Base-by-base conservation (phyloP, 2,329 filamentous ascomycete genomes). In the Arthrocladium fulminans region DNA sequence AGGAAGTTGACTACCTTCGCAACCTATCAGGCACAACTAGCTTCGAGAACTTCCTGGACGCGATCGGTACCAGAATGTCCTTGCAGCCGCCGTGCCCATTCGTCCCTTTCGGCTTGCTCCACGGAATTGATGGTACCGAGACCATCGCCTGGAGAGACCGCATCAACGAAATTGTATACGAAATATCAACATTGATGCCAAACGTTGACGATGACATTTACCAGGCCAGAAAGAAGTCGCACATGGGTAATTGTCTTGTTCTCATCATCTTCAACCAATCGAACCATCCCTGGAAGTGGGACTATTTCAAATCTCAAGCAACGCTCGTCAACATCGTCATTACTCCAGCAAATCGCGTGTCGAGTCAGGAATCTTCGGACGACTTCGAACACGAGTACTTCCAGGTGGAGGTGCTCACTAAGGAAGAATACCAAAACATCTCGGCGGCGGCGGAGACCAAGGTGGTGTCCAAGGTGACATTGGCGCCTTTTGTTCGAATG, bases 181-280 rank as follows among this genome's bases (percentile, higher is more conserved):
- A 97, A 63, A 83, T 97, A 47, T 88, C 86, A 3, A 98, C 90
- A 3, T 88, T 97, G 75, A 98, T 98, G 92, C 92, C 92, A 1
- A 95, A 88, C 8, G 71, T 83, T 12, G 80, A 88, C 47, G 75
- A 79, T 24, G 88, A 95, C 59, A 79, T 84, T 8, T 76, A 80
- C 53, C 88, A 84, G 61, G 81, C 83, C 53, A 76, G 80, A 64
- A 98, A 98, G 72, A 98, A 98, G 67, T 77, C 82, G 2, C 94
- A 97, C 61, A 92, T 97, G 52, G 92, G 92, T 50, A 98, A 98
- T 62, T 92, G 97, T 65, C 94, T 87, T 64, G 92, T 98, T 62
- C 97, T 95, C 63, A 94, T 98, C 58, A 84, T 98, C 50, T 98
- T 94, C 75, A 98, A 98, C 64, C 88, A 94, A 60, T 96, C 89